Evolutionary conservation across 495 filamentous ascomycete genomes (phyloP).

Genomic region (Aspergillus conjunctus): DNA sequence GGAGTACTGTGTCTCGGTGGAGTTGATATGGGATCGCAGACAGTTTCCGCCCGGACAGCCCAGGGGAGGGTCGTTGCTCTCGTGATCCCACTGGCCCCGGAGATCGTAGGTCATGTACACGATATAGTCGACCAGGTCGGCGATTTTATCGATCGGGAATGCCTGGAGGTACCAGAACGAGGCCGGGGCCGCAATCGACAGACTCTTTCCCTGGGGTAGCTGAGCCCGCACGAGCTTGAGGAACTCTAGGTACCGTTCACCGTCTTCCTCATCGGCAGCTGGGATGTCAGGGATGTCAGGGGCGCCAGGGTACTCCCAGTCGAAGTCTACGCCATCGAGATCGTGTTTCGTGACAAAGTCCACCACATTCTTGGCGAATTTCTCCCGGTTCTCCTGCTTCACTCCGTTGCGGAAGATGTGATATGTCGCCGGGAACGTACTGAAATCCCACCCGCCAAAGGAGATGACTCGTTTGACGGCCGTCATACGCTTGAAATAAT

Average conservation of each 20-base stretch:
- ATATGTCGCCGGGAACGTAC: constrained; percentile 37
- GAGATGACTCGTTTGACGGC: constrained; percentile 41
- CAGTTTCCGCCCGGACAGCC: constrained; percentile 44
- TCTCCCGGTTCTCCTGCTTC: constrained; percentile 34
- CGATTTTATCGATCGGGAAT: constrained; percentile 32
- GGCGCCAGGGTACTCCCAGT: constrained; percentile 44
- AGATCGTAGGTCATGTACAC: constrained; percentile 44
- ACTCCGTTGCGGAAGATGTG: constrained; percentile 41
- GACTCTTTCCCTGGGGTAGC: constrained; percentile 1
- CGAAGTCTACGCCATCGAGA: constrained; percentile 43
- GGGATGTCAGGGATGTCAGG: constrained; percentile 46
- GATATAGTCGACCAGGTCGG: constrained; percentile 33
- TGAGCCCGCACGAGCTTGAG: constrained; percentile 13
- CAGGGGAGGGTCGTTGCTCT: constrained; percentile 16
- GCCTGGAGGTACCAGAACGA: constrained; percentile 36
- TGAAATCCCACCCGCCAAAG: constrained; percentile 52
- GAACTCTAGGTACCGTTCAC: constrained; percentile 29
- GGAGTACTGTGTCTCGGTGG: constrained; percentile 40
- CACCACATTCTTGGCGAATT: constrained; percentile 37
- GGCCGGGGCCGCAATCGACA: constrained; percentile 27
- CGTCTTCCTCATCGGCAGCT: constrained; percentile 23
- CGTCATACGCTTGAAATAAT: constrained; percentile 26
- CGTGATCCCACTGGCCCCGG: constrained; percentile 37
- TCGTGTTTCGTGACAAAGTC: constrained; percentile 32
- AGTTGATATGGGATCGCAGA: constrained; percentile 44